Percentiles rank a stretch among this genome's conserved stretches.
Conservation (phyloP, 1,284 basidiomycete species). For the Lentinula novae-zelandiae region DNA sequence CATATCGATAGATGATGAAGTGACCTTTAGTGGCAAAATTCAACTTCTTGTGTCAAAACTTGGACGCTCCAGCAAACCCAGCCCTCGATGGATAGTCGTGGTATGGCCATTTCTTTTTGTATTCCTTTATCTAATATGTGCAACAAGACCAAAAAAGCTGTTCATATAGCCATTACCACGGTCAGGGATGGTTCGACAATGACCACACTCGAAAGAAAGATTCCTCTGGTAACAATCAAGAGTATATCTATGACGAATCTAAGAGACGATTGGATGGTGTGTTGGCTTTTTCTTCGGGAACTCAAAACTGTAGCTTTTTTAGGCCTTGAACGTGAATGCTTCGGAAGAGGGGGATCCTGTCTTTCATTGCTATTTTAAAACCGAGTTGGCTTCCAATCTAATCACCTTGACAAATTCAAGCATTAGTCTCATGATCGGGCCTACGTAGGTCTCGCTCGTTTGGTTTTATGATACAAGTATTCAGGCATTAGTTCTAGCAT, state of each 20-base stretch:
- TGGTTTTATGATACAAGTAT: neutral
- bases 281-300: constrained; percentile 18
- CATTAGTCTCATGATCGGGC: constrained; percentile 71
- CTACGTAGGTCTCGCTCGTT: constrained; percentile 53
- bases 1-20: constrained; percentile 55
- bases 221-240: constrained; percentile 85
- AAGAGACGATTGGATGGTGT: constrained; percentile 93
- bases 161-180: constrained; percentile 78
- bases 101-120: constrained; percentile 43
- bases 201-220: constrained; percentile 81
- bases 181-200: constrained; percentile 61
- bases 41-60: constrained; percentile 88
- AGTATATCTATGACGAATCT: constrained; percentile 84
- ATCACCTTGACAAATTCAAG: constrained; percentile 79
- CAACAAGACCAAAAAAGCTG: constrained; percentile 80
- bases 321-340: constrained; percentile 71
- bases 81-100: constrained; percentile 88
- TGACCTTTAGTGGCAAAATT: constrained; percentile 83
- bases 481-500: constrained; percentile 44
- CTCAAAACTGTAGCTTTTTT: constrained; percentile 1
- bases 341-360: constrained; percentile 96
- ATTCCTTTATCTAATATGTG: constrained; percentile 8
- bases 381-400: constrained; percentile 85
- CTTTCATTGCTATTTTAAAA: constrained; percentile 93
- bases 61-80: constrained; percentile 87